These are phyloP conservation scores for Endothia cerciana DNA, from an alignment of 2,329 filamentous ascomycete species.

Conservation along the genomic window DNA sequence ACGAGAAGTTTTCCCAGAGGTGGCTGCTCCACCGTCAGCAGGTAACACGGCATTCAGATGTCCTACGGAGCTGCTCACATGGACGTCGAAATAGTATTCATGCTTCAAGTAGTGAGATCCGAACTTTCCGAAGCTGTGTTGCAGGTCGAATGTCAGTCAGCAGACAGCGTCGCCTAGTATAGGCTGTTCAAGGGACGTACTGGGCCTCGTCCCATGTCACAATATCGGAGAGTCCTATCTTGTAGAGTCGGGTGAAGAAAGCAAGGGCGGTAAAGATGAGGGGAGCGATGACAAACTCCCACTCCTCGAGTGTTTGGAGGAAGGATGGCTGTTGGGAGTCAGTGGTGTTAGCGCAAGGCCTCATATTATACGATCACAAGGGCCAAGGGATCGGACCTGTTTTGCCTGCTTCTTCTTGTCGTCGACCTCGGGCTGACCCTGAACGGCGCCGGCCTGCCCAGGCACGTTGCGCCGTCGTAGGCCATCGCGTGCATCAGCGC, in stretches of 20 bases:
- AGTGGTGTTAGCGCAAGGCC: constrained; percentile 31
- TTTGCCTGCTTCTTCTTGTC: constrained; percentile 63
- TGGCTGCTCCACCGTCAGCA: constrained; percentile 57
- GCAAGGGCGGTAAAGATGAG: constrained; percentile 64
- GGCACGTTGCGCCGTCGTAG: constrained; percentile 60
- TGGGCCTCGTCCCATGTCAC: constrained; percentile 72
- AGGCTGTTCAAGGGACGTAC: constrained; percentile 46
- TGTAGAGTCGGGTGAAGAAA: constrained; percentile 70
- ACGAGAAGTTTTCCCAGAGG: constrained; percentile 98
- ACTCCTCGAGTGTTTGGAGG: constrained; percentile 64
- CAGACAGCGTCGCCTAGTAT: constrained; percentile 27
- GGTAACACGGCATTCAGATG: neutral
- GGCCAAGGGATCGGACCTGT: constrained; percentile 48
- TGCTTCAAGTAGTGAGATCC: constrained; percentile 98
- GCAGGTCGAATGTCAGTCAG: constrained; percentile 38
- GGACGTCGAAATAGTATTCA: constrained; percentile 95
- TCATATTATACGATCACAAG: neutral
- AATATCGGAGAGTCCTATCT: constrained; percentile 69
- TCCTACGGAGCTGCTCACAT: constrained; percentile 35
- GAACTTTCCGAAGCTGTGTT: constrained; percentile 85
- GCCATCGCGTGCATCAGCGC: constrained; percentile 61
- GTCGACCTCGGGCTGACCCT: constrained; percentile 48
- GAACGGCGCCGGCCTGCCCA: constrained; percentile 33
- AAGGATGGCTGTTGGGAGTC: constrained; percentile 54
- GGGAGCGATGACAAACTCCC: constrained; percentile 65